Conservation (phyloP, 495 filamentous ascomycete species). For the Penicillium simplicissimum region DNA sequence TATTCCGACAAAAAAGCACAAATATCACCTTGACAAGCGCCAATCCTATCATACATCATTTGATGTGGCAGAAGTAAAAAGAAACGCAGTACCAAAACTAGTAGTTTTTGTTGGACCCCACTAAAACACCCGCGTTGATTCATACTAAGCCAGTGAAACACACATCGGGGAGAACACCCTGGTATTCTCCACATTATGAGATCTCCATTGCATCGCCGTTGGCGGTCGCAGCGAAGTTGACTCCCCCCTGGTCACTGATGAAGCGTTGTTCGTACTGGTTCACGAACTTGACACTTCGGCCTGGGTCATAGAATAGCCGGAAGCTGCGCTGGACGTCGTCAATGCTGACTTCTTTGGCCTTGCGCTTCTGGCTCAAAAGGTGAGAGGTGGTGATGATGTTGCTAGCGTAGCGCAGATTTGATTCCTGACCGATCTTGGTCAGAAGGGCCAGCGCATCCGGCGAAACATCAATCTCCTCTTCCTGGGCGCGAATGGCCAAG, state of each 20-base stretch:
- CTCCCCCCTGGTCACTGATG: conserved; percentile 81
- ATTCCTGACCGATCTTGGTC: conserved; percentile 93
- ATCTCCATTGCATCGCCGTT: conserved; percentile 85
- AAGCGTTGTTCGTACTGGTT: conserved; percentile 87
- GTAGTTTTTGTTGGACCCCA: conserved; percentile 26
- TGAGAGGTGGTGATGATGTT: conserved; percentile 94
- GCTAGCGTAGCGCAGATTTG: conserved; percentile 88
- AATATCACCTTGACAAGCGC: conserved; percentile 38
- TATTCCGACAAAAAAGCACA: conserved; percentile 33
- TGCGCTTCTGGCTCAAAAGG: conserved; percentile 77
- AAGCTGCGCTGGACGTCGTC: conserved; percentile 93
- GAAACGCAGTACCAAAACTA: conserved; percentile 16
- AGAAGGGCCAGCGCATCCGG: conserved; percentile 87
- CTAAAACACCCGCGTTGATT: conserved; percentile 20
- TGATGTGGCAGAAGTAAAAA: conserved; percentile 37
- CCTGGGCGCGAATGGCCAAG: conserved; percentile 83
- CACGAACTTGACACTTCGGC: conserved; percentile 86
- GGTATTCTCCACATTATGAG: conserved; percentile 47
- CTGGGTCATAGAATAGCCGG: conserved; percentile 87
- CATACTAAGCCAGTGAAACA: conserved; percentile 26
- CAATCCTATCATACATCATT: conserved; percentile 50
- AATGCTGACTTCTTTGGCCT: conserved; percentile 74
- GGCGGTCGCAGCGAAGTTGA: conserved; percentile 67
- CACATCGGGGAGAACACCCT: conserved; percentile 24
- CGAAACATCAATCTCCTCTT: conserved; percentile 91